A percentile compares a stretch with the other conserved stretches of the same genome.
Conservation (phyloP, 192 early-diverging fungal genomes). For the Linnemannia exigua region DNA sequence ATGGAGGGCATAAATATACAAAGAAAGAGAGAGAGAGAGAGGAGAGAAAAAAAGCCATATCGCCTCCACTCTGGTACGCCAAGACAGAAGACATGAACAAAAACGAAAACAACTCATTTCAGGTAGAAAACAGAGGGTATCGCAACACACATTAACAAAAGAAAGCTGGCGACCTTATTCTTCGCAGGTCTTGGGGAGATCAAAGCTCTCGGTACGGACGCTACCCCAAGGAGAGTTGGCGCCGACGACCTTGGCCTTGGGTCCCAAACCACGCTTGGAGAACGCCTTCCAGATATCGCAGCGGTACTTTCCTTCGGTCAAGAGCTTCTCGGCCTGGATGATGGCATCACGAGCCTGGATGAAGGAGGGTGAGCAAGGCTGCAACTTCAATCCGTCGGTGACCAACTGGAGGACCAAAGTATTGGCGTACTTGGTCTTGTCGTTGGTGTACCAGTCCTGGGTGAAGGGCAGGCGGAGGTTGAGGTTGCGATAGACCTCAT, state of each 20-base stretch:
- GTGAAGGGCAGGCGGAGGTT: conserved; percentile 72
- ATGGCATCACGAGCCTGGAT: conserved; percentile 83
- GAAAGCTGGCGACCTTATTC: not conserved
- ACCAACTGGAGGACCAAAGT: conserved; percentile 78
- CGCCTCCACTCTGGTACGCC: not conserved
- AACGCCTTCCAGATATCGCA: conserved; percentile 85
- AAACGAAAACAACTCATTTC: not conserved
- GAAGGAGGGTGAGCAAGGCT: conserved; percentile 83
- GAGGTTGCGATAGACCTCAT: conserved; percentile 86
- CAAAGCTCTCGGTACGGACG: conserved; percentile 68
- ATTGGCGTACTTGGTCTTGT: conserved; percentile 72
- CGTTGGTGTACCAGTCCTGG: conserved; percentile 68
- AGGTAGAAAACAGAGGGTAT: not conserved
- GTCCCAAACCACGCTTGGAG: conserved; percentile 92
- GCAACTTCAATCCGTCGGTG: conserved; percentile 81
- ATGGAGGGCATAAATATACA: conserved; percentile 13
- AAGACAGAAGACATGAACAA: not conserved
- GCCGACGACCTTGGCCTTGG: conserved; percentile 74
- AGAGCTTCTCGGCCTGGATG: conserved; percentile 72
- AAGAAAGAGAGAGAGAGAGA: not conserved
- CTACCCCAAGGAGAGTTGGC: conserved; percentile 74
- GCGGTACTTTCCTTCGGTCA: conserved; percentile 77
- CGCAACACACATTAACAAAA: not conserved
- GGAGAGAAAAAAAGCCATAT: not conserved
- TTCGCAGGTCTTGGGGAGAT: conserved; percentile 55